Evolutionary conservation across 139 green algal genomes (phyloP).

Genomic region (Coccomyxa sp.): DNA sequence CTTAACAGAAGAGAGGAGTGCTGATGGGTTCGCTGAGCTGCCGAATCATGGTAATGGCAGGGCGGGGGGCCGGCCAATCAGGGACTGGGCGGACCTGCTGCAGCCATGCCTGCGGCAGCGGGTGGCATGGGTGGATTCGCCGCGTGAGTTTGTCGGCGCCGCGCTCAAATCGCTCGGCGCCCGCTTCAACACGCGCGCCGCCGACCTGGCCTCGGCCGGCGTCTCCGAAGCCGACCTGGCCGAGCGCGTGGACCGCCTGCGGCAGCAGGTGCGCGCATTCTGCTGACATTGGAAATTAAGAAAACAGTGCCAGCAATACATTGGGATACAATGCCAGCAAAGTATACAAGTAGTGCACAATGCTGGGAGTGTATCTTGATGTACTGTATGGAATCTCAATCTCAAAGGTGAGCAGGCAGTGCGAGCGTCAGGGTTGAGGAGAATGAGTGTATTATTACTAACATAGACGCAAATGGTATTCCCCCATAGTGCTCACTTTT

Average conservation of each 20-base stretch:
- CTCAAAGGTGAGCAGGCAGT: no score
- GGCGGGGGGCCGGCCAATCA: constrained; percentile 30
- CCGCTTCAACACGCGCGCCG: constrained; percentile 35
- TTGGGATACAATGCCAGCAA: no score
- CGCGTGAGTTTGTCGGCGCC: constrained; percentile 71
- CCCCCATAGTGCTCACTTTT: no score
- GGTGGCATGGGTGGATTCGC: constrained; percentile 66
- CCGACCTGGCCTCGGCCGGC: constrained; percentile 33
- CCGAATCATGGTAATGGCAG: constrained; percentile 4
- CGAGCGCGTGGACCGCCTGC: constrained; percentile 4
- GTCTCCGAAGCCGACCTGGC: constrained; percentile 31
- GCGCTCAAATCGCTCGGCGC: constrained; percentile 60
- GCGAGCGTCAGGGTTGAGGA: no score
- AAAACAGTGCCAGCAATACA: no score
- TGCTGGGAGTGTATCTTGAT: no score
- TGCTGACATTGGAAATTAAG: not conserved
- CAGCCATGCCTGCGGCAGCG: constrained; percentile 53
- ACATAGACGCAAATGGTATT: no score
- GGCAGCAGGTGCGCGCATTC: not conserved
- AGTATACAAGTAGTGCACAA: no score
- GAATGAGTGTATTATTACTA: no score
- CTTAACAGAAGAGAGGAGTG: no score
- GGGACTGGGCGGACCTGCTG: constrained; percentile 81
- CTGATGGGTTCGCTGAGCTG: no score
- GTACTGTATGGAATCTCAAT: no score